Evolutionary conservation across 139 green algal genomes (phyloP).

Genomic region (Microglena sp.): DNA sequence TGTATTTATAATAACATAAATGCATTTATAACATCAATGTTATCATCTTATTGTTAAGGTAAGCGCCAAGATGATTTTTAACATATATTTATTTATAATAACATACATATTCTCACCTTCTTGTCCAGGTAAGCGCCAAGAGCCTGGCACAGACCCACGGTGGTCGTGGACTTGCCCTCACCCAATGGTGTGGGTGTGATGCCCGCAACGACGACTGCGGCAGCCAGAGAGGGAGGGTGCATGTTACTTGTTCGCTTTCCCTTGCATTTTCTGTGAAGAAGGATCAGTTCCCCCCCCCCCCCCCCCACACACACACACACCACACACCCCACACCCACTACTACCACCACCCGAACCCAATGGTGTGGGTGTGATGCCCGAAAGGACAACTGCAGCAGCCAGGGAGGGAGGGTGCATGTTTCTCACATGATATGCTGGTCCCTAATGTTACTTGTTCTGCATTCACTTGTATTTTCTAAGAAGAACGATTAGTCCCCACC

Average conservation of each 20-base stretch:
- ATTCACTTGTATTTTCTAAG: background rate
- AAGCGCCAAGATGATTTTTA: conserved; percentile 13
- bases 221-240: background rate
- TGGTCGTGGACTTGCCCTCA: conserved; percentile 94
- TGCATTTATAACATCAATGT: background rate
- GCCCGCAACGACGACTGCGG: conserved; percentile 85
- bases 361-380: conserved; percentile 93
- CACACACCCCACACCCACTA: too few species aligned
- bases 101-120: conserved; percentile 6
- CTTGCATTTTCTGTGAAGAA: background rate
- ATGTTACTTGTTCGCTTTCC: too few species aligned
- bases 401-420: background rate
- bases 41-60: conserved; percentile 63
- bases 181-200: conserved; percentile 94
- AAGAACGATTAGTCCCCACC: too few species aligned
- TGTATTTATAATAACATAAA: too few species aligned
- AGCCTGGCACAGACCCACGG: conserved; percentile 92
- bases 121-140: conserved; percentile 55
- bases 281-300: too few species aligned
- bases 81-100: conserved; percentile 65
- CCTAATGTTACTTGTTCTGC: too few species aligned
- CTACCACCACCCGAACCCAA: conserved; percentile 83
- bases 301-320: too few species aligned
- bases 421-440: too few species aligned
- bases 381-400: conserved; percentile 85